A percentile compares a stretch with the other conserved stretches of the same genome.
Conservation (phyloP, 257 asterid genomes). For the Oldenlandia corymbosa region DNA sequence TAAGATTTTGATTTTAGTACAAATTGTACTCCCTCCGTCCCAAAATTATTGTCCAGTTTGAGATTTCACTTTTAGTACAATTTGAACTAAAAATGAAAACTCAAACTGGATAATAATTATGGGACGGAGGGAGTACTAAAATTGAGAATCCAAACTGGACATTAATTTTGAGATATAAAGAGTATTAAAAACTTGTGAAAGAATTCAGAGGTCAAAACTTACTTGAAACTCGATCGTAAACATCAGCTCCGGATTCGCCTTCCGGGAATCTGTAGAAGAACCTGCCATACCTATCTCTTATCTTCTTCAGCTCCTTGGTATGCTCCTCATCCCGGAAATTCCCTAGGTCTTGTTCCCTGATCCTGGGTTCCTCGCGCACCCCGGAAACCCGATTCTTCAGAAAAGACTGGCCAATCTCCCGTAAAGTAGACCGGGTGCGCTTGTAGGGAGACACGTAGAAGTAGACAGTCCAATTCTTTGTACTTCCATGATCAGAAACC, state of each 20-base stretch:
- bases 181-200: too few species aligned
- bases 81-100: too few species aligned
- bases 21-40: too few species aligned
- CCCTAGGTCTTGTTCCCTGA: constrained; percentile 73
- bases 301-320: constrained; percentile 45
- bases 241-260: constrained; percentile 47
- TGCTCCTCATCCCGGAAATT: constrained; percentile 48
- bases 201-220: too few species aligned
- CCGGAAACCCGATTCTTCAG: constrained; percentile 37
- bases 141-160: too few species aligned
- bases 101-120: too few species aligned
- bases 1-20: too few species aligned
- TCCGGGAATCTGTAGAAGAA: constrained; percentile 63
- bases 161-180: too few species aligned
- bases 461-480: constrained; percentile 23
- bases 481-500: not conserved
- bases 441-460: constrained; percentile 45
- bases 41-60: too few species aligned
- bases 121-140: too few species aligned
- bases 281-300: constrained; percentile 42
- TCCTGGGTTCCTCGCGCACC: constrained; percentile 49
- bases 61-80: too few species aligned
- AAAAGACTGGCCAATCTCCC: constrained; percentile 22
- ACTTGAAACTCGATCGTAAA: too few species aligned
- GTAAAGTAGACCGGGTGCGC: constrained; percentile 13